phyloP scores from a whole-genome alignment of 306 rosid species.

The Acacia crassicarpa region DNA sequence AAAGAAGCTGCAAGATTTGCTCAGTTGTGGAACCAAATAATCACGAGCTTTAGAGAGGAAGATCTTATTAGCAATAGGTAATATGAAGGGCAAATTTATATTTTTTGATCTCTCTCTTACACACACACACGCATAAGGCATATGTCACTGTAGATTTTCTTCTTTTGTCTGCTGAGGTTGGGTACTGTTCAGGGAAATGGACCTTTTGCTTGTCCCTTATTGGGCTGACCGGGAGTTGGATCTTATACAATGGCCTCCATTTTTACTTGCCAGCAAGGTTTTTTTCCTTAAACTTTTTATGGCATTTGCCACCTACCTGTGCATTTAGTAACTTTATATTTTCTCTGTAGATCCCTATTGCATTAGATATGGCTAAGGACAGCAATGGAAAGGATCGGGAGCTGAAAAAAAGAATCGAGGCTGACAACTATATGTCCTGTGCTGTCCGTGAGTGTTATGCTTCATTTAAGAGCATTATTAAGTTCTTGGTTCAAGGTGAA shows the following conservation, averaged over 20 bases:
- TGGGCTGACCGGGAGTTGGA: conserved; percentile 94
- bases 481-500: conserved; percentile 68
- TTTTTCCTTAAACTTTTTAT: conserved; percentile 5
- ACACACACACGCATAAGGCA: neutral
- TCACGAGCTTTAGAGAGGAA: conserved; percentile 91
- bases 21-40: conserved; percentile 92
- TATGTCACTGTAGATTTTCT: conserved; percentile 12
- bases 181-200: conserved; percentile 69
- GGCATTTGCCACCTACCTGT: conserved; percentile 20
- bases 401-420: conserved; percentile 73
- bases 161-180: conserved; percentile 29
- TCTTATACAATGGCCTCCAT: conserved; percentile 94
- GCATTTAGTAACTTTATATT: conserved; percentile 19
- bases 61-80: conserved; percentile 90
- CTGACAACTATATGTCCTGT: conserved; percentile 82
- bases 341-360: conserved; percentile 80
- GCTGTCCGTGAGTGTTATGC: conserved; percentile 97
- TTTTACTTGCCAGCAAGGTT: conserved; percentile 99
- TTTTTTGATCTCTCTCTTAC: neutral
- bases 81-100: conserved; percentile 20
- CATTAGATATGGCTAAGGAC: conserved; percentile 98
- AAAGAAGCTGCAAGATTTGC: conserved; percentile 97
- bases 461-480: conserved; percentile 76
- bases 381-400: conserved; percentile 97
- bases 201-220: conserved; percentile 96